Evolutionary conservation across 2,329 filamentous ascomycete genomes (phyloP), one percentile per base, ranked within the genome.

Genomic region (Colletotrichum melonis): DNA sequence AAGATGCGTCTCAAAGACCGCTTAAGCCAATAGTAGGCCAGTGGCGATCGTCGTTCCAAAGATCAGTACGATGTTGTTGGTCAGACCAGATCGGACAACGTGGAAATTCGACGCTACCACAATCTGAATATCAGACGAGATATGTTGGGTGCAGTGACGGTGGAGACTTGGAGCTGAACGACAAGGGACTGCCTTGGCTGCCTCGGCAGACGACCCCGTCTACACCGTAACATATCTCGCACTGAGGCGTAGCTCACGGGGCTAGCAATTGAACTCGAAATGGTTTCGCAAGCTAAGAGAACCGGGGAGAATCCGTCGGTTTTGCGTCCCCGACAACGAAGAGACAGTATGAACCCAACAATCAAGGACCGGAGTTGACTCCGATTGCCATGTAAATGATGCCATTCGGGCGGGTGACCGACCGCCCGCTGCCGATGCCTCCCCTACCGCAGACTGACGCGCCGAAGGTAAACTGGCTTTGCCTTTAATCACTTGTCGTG

Each of bases 231-330:
- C 19, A 49, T 19, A 9, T 19, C 42, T 49, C 19, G 7, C 16
- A 6, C 16, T 49, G 42, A n/a, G 19, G 19, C 19, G 42, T 49
- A n/a, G 42, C 42, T n/a, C 42, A 49, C 19, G 42, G 19, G 42
- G 42, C 42, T 49, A n/a, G 42, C 42, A n/a, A 49, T 49, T 49
- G 42, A 9, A 8, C 1, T n/a, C 16, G 16, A n/a, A 49, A 19
- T n/a, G 16, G 19, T 19, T 49, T 19, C 16, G 42, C 42, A n/a
- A 49, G 16, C 19, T n/a, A 49, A 49, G 19, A 19, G 7, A 19
- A 16, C 55, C 68, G 68, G 68, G 55, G 32, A 67, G 56, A 35
- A 16, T 12, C 69, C 63, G 69, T 11, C 63, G 63, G 63, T 46
- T 12, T 5, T 26, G 9, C 28, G 42, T 57, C 46, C 60, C 63